Conservation (phyloP, 2,329 filamentous ascomycete genomes). For the Helotiales sp. region DNA sequence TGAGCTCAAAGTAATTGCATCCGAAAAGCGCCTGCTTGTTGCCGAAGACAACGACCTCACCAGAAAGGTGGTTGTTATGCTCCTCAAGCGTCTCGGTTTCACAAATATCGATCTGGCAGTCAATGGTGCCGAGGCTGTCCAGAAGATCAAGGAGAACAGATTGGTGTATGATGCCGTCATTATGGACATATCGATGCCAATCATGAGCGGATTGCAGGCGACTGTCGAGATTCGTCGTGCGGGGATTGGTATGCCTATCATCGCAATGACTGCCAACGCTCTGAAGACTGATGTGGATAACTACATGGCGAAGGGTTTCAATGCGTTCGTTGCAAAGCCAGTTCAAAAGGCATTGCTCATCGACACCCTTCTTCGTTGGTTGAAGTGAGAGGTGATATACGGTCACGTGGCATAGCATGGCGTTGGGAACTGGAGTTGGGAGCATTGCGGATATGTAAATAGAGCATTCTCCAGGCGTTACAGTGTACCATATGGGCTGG, state of each 20-base stretch:
- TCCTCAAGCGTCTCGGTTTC: not conserved
- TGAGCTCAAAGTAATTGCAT: not conserved
- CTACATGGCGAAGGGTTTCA: slow-evolving; percentile 70
- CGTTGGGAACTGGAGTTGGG: no score
- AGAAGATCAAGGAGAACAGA: slow-evolving; percentile 37
- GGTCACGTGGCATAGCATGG: no score
- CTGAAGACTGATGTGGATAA: slow-evolving; percentile 54
- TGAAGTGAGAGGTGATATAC: no score
- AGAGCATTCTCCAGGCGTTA: no score
- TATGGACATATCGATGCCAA: slow-evolving; percentile 61
- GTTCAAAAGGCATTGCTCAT: slow-evolving; percentile 50
- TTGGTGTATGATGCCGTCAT: slow-evolving; percentile 51
- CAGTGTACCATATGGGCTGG: no score
- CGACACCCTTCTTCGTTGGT: not conserved
- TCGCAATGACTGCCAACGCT: slow-evolving; percentile 57
- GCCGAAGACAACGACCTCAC: slow-evolving; percentile 2
- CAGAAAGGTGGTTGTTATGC: not conserved
- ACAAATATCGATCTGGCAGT: not conserved
- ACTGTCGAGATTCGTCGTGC: slow-evolving; percentile 47
- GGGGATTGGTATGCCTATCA: slow-evolving; percentile 45
- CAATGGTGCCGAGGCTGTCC: slow-evolving; percentile 29
- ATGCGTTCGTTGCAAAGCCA: slow-evolving; percentile 91
- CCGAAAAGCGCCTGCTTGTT: slow-evolving; percentile 1
- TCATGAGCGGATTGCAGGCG: slow-evolving; percentile 56
- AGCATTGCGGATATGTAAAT: no score